Conservation (phyloP, 305 asterid genomes). For the Euphrasia arctica region DNA sequence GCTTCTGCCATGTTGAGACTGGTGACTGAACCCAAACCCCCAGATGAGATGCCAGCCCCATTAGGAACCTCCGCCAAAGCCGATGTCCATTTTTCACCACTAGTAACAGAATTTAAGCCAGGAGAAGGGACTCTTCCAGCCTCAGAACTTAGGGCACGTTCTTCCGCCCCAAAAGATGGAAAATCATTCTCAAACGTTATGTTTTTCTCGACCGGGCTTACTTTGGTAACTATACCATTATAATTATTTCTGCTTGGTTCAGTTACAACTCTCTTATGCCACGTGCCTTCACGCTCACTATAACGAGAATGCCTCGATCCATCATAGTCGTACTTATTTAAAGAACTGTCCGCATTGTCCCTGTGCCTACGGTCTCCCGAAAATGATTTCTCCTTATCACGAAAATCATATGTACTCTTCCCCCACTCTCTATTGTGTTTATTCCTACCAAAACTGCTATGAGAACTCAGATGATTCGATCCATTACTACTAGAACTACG, state of each 20-base stretch:
- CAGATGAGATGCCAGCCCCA: conserved; percentile 35
- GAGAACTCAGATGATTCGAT: conserved; percentile 50
- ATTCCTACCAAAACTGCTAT: conserved; percentile 60
- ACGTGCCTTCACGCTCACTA: conserved; percentile 48
- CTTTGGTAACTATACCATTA: conserved; percentile 40
- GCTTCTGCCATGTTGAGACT: conserved; percentile 97
- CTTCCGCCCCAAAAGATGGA: conserved; percentile 65
- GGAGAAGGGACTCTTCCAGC: conserved; percentile 78
- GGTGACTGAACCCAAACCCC: conserved; percentile 35
- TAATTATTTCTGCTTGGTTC: conserved; percentile 37
- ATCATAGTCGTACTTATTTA: conserved; percentile 55
- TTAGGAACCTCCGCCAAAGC: conserved; percentile 79
- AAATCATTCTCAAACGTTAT: conserved; percentile 57
- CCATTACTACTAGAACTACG: conserved; percentile 66
- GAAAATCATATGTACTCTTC: conserved; percentile 44
- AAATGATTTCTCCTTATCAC: conserved; percentile 43
- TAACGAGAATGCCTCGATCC: conserved; percentile 69
- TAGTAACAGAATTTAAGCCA: conserved; percentile 50
- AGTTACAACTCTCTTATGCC: conserved; percentile 47
- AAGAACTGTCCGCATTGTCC: conserved; percentile 40
- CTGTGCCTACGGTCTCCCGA: conserved; percentile 41
- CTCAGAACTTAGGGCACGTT: conserved; percentile 43
- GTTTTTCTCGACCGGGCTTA: conserved; percentile 36
- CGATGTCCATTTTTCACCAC: conserved; percentile 82
- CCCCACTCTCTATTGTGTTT: conserved; percentile 53